Percentiles rank a stretch among this genome's conserved stretches.
Conservation (phyloP, 352 stramenopile species). For the Phytopythium montanum region DNA sequence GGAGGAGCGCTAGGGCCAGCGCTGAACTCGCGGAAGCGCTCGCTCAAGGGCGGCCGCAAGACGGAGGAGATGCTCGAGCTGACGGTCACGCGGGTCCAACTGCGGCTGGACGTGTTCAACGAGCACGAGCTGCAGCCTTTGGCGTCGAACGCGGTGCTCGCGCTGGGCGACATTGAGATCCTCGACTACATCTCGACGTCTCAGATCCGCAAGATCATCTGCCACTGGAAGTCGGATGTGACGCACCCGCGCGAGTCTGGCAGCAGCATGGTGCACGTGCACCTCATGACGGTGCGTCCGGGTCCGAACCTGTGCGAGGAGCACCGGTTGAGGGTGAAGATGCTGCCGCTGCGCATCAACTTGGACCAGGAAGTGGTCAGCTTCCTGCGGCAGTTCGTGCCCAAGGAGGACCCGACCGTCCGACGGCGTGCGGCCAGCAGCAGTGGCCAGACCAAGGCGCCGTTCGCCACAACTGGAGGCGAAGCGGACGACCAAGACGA, state of each 20-base stretch:
- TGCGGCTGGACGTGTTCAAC: slow-evolving; percentile 84
- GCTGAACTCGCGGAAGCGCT: slow-evolving; percentile 40
- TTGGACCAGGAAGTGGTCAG: slow-evolving; percentile 86
- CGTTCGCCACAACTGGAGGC: slow-evolving; percentile 1
- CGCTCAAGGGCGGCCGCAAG: slow-evolving; percentile 74
- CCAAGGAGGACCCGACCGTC: slow-evolving; percentile 30
- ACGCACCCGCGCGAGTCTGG: slow-evolving; percentile 78
- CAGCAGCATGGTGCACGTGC: slow-evolving; percentile 79
- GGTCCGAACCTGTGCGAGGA: slow-evolving; percentile 78
- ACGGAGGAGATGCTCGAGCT: slow-evolving; percentile 89
- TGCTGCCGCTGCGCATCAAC: slow-evolving; percentile 81
- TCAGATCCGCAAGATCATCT: slow-evolving; percentile 88
- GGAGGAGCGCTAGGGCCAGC: neutral
- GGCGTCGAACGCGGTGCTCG: slow-evolving; percentile 69
- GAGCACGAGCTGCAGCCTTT: slow-evolving; percentile 69
- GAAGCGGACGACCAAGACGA: slow-evolving; percentile 24
- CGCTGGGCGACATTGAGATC: slow-evolving; percentile 78
- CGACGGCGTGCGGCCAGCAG: slow-evolving; percentile 6
- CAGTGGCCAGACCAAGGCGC: slow-evolving; percentile 3
- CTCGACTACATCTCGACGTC: slow-evolving; percentile 89
- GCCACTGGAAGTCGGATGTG: slow-evolving; percentile 87
- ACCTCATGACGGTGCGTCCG: slow-evolving; percentile 77
- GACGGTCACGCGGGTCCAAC: slow-evolving; percentile 70
- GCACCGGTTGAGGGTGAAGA: slow-evolving; percentile 69
- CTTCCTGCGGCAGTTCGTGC: slow-evolving; percentile 84